Conservation (phyloP, 202 grass and related monocot genomes). For the Zoysia matrella region DNA sequence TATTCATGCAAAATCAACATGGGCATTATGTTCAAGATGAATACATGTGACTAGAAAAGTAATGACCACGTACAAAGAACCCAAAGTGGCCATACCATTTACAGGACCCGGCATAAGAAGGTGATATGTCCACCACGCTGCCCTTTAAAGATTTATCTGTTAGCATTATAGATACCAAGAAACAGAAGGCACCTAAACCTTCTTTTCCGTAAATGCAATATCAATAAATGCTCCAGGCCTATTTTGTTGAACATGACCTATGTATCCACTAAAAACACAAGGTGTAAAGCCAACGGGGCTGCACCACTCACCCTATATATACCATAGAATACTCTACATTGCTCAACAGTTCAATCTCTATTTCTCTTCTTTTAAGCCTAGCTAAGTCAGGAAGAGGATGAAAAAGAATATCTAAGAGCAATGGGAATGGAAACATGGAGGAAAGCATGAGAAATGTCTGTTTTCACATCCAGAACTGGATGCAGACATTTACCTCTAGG, state of each 20-base stretch:
- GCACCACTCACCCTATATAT: conserved; percentile 16
- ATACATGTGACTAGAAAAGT: background rate
- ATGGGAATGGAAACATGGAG: conserved; percentile 41
- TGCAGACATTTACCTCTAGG: background rate
- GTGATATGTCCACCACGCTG: too few species aligned
- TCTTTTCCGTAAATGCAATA: background rate
- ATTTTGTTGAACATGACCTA: conserved; percentile 10
- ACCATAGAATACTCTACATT: background rate
- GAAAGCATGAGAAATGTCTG: conserved; percentile 16
- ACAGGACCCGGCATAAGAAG: background rate
- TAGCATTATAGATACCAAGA: background rate
- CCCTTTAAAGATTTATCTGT: background rate
- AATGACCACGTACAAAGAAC: too few species aligned
- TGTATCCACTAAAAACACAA: background rate
- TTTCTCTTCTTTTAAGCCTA: background rate
- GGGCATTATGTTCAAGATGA: background rate
- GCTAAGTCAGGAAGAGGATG: conserved; percentile 16
- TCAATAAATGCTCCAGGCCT: background rate
- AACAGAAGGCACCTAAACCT: background rate
- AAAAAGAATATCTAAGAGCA: conserved; percentile 27
- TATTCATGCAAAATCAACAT: background rate
- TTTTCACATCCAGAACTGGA: background rate
- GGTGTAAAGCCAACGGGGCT: background rate
- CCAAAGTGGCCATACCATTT: background rate
- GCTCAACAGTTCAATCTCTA: background rate